A percentile compares a stretch with the other conserved stretches of the same genome.
phyloP scores from a whole-genome alignment of 805 yeast species.

The Barnettozyma vustinii region DNA sequence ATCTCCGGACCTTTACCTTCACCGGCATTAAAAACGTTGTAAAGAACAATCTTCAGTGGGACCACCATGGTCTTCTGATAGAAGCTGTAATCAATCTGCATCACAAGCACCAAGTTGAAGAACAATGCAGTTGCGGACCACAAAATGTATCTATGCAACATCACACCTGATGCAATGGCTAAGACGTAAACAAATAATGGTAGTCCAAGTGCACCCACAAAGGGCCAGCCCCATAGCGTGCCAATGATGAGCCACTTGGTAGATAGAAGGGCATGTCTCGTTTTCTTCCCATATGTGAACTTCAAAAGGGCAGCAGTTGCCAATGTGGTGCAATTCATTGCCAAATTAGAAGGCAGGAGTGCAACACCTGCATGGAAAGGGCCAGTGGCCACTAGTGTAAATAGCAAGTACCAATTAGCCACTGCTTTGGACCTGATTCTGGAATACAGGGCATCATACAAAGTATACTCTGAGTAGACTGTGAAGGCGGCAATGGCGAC shows the following conservation, averaged over 20 bases:
- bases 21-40: constrained; percentile 68
- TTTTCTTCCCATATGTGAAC: constrained; percentile 19
- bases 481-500: constrained; percentile 35
- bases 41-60: constrained; percentile 75
- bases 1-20: constrained; percentile 79
- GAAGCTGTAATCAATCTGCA: constrained; percentile 51
- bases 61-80: constrained; percentile 62
- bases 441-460: constrained; percentile 38
- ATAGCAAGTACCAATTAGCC: constrained; percentile 59
- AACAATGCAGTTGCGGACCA: constrained; percentile 23
- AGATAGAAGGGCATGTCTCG: constrained; percentile 25
- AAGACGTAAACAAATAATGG: constrained; percentile 48
- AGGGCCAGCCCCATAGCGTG: constrained; percentile 90
- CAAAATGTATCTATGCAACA: constrained; percentile 15
- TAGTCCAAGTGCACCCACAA: constrained; percentile 55
- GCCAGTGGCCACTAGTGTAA: constrained; percentile 65
- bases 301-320: constrained; percentile 37
- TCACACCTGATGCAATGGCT: constrained; percentile 1
- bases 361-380: constrained; percentile 86
- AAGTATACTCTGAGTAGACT: constrained; percentile 46
- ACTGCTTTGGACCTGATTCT: constrained; percentile 10
- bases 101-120: constrained; percentile 25
- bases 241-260: constrained; percentile 51
- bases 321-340: constrained; percentile 47
- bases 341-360: constrained; percentile 78